Conservation (phyloP, 805 yeast genomes). For the Candida montana region DNA sequence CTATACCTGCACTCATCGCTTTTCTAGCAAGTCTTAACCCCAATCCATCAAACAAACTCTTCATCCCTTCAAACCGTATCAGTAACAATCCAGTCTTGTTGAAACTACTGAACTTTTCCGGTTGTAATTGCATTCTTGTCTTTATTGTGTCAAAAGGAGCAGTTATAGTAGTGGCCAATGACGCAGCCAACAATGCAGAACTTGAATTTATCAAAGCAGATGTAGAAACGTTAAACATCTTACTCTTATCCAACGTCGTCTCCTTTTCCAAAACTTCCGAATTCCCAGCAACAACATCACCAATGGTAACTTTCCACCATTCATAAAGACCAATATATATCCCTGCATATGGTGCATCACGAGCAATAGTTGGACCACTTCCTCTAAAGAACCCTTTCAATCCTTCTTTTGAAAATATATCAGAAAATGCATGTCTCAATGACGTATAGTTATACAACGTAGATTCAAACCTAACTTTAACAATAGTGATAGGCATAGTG, state of each 20-base stretch:
- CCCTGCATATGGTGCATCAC: conserved; percentile 98
- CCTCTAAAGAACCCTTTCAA: conserved; percentile 78
- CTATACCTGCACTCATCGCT: conserved; percentile 88
- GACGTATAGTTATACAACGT: conserved; percentile 66
- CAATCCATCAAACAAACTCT: conserved; percentile 75
- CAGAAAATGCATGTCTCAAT: conserved; percentile 50
- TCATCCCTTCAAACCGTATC: conserved; percentile 40
- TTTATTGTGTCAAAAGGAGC: conserved; percentile 95
- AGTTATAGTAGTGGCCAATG: conserved; percentile 75
- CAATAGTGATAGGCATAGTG: conserved; percentile 91
- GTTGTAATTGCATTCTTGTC: conserved; percentile 80
- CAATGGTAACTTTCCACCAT: conserved; percentile 54
- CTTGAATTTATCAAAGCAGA: conserved; percentile 60
- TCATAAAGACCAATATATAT: conserved; percentile 84
- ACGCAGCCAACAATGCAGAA: conserved; percentile 78
- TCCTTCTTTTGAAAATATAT: conserved; percentile 50
- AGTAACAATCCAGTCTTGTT: conserved; percentile 34
- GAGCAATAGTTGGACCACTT: conserved; percentile 73
- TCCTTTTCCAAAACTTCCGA: too few species aligned
- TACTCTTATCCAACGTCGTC: background rate
- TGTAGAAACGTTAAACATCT: conserved; percentile 26
- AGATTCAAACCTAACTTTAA: conserved; percentile 88
- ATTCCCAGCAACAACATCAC: conserved; percentile 25
- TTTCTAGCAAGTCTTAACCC: conserved; percentile 77
- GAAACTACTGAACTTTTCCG: conserved; percentile 39